Evolutionary conservation across 306 rosid genomes (phyloP), one percentile per base, ranked within the genome.

Genomic region (Glycine tomentella): DNA sequence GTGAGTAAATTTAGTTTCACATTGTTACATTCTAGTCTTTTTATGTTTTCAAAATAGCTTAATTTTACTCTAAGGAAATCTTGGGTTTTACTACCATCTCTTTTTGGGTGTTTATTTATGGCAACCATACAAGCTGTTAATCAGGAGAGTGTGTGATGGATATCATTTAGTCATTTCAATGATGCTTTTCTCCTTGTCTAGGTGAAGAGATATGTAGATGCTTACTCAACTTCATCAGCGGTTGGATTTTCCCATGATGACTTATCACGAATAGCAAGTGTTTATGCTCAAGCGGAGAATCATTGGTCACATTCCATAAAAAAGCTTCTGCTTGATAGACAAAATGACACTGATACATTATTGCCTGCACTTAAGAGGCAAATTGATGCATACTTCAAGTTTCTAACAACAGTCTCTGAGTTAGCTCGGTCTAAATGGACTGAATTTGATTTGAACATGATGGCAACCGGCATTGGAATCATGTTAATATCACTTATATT

Each of bases 401-500:
- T 95, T 77, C 89, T 93, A 71, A 77, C 90, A 71, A 87, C 86
- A 7, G 89, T 93, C 10, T 94, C 96, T 13, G 97, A 93, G 85
- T 92, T 92, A 67, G 98, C 98, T 65, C 98, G 99, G 66, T 90
- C 94, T 62, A 95, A 95, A 84, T 95, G 99, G 99, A 95, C 96
- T 0, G 98, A 95, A 89, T 95, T 95, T 90, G 89, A 93, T 86
- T 87, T 95, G 61, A 88, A 65, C 69, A 84, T 90, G 91, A 95
- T 95, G 99, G 90, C 85, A 50, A 16, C 83, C 80, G 99, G 99
- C 79, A 89, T 93, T 25, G 86, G 90, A 86, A 75, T 93, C 78
- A 89, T 95, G 98, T 38, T 93, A 64, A 34, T 88, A 15, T 90
- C 99, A 38, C 86, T 95, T 75, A 17, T 85, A 66, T 36, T 89